These are phyloP conservation scores for Albugo candida DNA, from an alignment of 352 stramenopile species.

Conservation along the genomic window DNA sequence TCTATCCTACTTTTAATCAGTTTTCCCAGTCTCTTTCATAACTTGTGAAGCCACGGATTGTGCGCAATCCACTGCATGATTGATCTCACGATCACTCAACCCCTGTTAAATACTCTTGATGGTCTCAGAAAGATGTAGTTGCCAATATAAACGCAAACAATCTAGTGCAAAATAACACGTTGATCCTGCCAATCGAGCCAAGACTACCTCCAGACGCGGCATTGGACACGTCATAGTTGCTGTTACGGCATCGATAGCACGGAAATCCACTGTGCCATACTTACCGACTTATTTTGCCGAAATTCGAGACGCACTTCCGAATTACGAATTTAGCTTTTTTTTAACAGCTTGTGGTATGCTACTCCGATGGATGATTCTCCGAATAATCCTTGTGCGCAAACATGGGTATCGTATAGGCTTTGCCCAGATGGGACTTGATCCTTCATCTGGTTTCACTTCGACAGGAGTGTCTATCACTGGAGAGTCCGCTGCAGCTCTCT, in stretches of 20 bases:
- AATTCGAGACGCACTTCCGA: background rate
- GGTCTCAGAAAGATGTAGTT: constrained; percentile 6
- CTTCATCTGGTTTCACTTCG: background rate
- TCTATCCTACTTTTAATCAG: constrained; percentile 3
- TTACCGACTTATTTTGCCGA: background rate
- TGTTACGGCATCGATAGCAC: constrained; percentile 1
- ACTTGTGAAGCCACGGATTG: constrained; percentile 1
- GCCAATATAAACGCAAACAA: constrained; percentile 14
- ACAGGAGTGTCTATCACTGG: background rate
- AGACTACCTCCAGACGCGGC: constrained; percentile 3
- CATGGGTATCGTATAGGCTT: background rate
- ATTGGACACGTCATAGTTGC: constrained; percentile 10
- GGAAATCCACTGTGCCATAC: constrained; percentile 2
- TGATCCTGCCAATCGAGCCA: too few relatives aligned
- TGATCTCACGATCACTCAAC: constrained; percentile 5
- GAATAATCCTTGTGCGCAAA: too few relatives aligned
- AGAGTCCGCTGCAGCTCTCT: background rate
- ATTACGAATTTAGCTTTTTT: background rate
- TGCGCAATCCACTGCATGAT: constrained; percentile 11
- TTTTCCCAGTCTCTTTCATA: constrained; percentile 1
- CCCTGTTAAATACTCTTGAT: constrained; percentile 7
- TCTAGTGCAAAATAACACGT: too few relatives aligned
- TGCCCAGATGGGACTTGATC: too few relatives aligned
- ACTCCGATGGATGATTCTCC: background rate
- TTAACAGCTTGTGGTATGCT: background rate